phyloP scores from a whole-genome alignment of 2,329 filamentous ascomycete species.

The Fusarium algeriense region DNA sequence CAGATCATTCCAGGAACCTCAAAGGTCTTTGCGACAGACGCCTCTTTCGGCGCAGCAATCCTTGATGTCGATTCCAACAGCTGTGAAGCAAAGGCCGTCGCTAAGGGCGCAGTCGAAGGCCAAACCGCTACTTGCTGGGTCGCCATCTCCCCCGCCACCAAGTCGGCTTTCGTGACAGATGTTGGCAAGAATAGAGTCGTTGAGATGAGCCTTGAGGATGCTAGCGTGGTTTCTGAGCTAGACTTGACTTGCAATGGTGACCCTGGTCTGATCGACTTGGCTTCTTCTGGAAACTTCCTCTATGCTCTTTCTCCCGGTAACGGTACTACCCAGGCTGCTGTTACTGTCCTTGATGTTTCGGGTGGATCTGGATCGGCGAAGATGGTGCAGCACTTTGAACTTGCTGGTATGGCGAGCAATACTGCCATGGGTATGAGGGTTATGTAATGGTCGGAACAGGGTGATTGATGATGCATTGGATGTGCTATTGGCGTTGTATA shows the following conservation, averaged over 20 bases:
- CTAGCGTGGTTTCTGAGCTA: conserved; percentile 58
- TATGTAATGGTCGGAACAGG: neutral
- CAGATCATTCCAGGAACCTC: conserved; percentile 57
- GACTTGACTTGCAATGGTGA: conserved; percentile 61
- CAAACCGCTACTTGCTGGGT: conserved; percentile 72
- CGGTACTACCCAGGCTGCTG: conserved; percentile 53
- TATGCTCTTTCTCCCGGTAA: conserved; percentile 70
- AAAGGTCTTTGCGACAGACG: conserved; percentile 67
- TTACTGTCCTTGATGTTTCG: conserved; percentile 54
- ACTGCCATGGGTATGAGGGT: conserved; percentile 27
- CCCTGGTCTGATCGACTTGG: conserved; percentile 67
- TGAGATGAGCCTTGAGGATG: conserved; percentile 66
- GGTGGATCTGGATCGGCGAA: conserved; percentile 34
- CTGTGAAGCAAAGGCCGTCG: conserved; percentile 50
- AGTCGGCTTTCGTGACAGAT: conserved; percentile 70
- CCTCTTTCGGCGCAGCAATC: conserved; percentile 67
- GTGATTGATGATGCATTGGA: too few species aligned
- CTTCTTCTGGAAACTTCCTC: conserved; percentile 64
- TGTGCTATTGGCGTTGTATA: neutral
- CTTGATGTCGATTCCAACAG: conserved; percentile 56
- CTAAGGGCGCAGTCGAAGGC: conserved; percentile 58
- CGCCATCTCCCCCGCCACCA: conserved; percentile 60
- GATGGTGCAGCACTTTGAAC: conserved; percentile 51
- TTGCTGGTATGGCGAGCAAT: conserved; percentile 36
- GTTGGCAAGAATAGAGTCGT: conserved; percentile 64